Percentiles rank a stretch among this genome's conserved stretches.
These are phyloP conservation scores for Perkinsus chesapeaki DNA, from an alignment of 169 alveolate genomes.

Conservation along the genomic window DNA sequence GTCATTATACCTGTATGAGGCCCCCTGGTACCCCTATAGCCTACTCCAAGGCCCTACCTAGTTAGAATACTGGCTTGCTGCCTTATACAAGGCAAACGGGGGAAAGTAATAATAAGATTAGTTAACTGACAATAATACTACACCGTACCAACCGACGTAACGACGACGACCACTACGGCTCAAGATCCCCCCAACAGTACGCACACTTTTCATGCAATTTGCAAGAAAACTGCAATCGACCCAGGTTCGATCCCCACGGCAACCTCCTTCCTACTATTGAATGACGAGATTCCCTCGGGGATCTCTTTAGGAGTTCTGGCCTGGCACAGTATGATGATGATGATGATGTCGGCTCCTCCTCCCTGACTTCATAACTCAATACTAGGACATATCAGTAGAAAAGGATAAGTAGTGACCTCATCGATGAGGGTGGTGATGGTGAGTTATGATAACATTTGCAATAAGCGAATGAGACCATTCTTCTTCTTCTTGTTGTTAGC, in stretches of 20 bases:
- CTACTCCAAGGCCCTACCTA: background rate
- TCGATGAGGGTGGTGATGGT: background rate
- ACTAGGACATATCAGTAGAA: too few relatives aligned
- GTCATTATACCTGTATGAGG: too few relatives aligned
- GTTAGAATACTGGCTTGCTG: background rate
- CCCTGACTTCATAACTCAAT: too few relatives aligned
- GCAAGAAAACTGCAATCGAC: background rate
- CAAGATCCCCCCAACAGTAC: background rate
- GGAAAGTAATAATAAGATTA: background rate
- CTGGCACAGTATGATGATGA: too few relatives aligned
- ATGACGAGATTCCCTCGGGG: background rate
- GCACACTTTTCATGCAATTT: background rate
- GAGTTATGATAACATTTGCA: background rate
- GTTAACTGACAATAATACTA: background rate
- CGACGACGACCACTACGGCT: background rate
- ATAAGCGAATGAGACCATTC: background rate
- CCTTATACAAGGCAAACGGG: background rate
- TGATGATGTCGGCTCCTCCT: too few relatives aligned
- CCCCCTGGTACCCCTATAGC: background rate
- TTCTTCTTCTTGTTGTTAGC: too few relatives aligned
- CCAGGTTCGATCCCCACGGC: background rate
- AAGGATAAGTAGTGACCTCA: too few relatives aligned
- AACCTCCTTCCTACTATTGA: background rate
- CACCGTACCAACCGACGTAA: background rate
- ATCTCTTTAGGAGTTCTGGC: too few relatives aligned